These are phyloP conservation scores for Raffaelea arxii DNA, from an alignment of 2,329 filamentous ascomycete species.

Conservation along the genomic window DNA sequence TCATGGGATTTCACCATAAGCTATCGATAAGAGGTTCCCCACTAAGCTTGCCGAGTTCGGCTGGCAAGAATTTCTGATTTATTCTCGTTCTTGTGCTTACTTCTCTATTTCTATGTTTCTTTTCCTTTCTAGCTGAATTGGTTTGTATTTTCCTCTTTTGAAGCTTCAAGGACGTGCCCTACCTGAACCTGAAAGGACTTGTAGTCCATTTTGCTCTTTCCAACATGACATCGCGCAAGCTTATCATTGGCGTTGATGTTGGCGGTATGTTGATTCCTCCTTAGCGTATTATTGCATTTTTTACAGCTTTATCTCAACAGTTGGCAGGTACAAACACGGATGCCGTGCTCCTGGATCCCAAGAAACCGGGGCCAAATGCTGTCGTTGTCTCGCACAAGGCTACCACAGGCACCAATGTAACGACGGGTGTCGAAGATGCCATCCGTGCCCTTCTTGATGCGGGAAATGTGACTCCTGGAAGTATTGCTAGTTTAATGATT, in stretches of 20 bases:
- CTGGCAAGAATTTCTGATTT: too few species aligned
- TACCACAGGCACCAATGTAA: slow-evolving; percentile 13
- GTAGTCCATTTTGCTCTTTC: not conserved
- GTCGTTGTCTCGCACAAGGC: not conserved
- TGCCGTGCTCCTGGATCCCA: slow-evolving; percentile 16
- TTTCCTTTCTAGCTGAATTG: too few species aligned
- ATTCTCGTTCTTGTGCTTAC: too few species aligned
- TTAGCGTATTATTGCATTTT: not conserved
- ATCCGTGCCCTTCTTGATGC: slow-evolving; percentile 10
- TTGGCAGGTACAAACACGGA: slow-evolving; percentile 14
- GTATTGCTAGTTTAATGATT: slow-evolving; percentile 13
- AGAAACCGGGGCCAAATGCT: slow-evolving; percentile 16
- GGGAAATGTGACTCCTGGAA: slow-evolving; percentile 2
- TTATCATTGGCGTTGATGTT: slow-evolving; percentile 32
- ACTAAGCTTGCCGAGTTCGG: too few species aligned
- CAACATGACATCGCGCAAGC: not conserved
- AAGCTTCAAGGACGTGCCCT: too few species aligned
- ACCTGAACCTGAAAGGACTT: not conserved
- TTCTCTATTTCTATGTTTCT: too few species aligned
- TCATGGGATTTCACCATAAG: too few species aligned
- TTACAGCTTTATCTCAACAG: not conserved
- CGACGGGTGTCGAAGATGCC: slow-evolving; percentile 12
- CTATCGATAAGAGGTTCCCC: too few species aligned
- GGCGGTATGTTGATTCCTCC: slow-evolving; percentile 15
- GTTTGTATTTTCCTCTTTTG: too few species aligned